A percentile compares a stretch with the other conserved stretches of the same genome.
These are phyloP conservation scores for Saraca asoca DNA, from an alignment of 331 rosid genomes.

Conservation along the genomic window DNA sequence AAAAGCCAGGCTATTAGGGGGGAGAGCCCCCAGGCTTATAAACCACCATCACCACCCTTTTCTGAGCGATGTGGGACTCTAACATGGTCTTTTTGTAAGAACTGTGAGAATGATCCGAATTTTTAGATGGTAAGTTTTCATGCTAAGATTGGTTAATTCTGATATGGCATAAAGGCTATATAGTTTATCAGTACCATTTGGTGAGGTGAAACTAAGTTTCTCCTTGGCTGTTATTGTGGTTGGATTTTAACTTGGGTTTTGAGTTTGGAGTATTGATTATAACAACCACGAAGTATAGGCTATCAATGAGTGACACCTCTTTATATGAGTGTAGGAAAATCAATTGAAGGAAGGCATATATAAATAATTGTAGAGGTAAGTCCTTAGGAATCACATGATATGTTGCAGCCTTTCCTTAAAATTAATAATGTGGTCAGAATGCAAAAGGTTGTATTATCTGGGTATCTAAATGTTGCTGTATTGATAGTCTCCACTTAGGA, in stretches of 20 bases:
- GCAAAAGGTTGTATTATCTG: no score
- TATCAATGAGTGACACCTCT: not conserved
- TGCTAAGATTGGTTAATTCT: not conserved
- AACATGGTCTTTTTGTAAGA: not conserved
- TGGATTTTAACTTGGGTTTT: not conserved
- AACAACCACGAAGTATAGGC: not conserved
- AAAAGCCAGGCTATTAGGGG: no score
- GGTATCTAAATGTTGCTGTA: not conserved
- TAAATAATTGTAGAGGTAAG: not conserved
- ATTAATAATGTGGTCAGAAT: no score
- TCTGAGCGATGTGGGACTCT: no score
- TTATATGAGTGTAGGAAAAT: not conserved
- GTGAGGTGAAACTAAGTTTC: not conserved
- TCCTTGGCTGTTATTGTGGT: not conserved
- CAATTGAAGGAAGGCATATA: not conserved
- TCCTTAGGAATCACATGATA: not conserved
- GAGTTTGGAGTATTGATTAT: not conserved
- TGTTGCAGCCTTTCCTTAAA: no score
- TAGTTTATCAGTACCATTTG: not conserved
- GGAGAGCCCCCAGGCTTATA: no score
- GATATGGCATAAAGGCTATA: not conserved
- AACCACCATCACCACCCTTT: no score
- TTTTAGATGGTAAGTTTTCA: not conserved
- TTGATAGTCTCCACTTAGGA: not conserved
- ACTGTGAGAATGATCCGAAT: not conserved